Base-by-base conservation (phyloP, 1,284 basidiomycete species). In the Leccinum variabile region DNA sequence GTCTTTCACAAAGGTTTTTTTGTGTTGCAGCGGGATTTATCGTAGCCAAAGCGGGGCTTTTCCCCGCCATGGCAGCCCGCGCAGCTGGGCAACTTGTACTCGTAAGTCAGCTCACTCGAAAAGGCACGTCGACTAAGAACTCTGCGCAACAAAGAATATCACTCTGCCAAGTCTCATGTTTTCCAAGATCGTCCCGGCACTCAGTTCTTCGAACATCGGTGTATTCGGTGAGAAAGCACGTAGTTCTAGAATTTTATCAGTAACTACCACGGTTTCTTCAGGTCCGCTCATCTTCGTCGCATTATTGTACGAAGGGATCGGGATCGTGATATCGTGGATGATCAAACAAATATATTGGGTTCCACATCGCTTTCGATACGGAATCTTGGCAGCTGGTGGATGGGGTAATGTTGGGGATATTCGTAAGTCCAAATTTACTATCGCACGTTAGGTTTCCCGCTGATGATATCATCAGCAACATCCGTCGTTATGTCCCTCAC, bases 111-210 rank as follows among this genome's bases (percentile, higher is more conserved):
- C 11, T 39, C 9, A 13, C 25, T n/a, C 5, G 2, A 39, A 18
- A n/a, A 32, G 13, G 9, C 8, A 44, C 9, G 14, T 39, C 7
- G 32, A 16, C 50, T 52, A 30, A 52, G 28, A 33, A 9, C 5
- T 16, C 9, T 22, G 14, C 41, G 62, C n/a, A 60, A 59, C 33
- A 35, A 54, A 88, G 81, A 92, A 91, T 67, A 81, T 93, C 62
- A 79, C 84, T 0, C 70, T 90, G 1, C 92, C 92, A 3, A 83
- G 82, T 62, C 80, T 94, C 11, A 79, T 93, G 76, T 92, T 94
- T 73, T 87, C 87, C 2, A 91, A 88, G 66, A 91, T 94, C 64
- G 82, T 93, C 0, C 85, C 90, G 0, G 84, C 90, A 0, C 91
- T 94, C 67, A 86, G 81, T 1, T 69, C 82, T 0, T 80, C 88